These are phyloP conservation scores for Escallonia rubra DNA, from an alignment of 129 eudicot genomes.

Conservation along the genomic window DNA sequence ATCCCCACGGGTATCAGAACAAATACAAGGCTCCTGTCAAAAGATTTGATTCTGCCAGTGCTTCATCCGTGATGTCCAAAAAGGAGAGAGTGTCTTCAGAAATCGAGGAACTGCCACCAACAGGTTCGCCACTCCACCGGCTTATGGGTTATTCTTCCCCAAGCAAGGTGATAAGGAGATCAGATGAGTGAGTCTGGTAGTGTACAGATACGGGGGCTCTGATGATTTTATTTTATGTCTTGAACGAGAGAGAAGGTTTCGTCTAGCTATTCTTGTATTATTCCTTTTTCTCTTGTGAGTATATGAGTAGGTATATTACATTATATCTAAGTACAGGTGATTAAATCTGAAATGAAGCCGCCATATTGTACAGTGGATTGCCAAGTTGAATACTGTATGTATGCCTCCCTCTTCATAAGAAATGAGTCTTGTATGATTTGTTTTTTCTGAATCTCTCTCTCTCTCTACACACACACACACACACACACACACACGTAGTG, in stretches of 20 bases:
- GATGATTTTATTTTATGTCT: no score
- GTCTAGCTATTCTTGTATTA: no score
- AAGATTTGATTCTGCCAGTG: slow-evolving; percentile 23
- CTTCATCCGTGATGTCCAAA: slow-evolving; percentile 25
- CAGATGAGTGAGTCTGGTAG: no score
- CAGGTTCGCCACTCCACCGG: slow-evolving; percentile 68
- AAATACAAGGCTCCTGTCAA: slow-evolving; percentile 9
- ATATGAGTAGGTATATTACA: no score
- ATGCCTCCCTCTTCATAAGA: not conserved
- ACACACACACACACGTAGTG: no score
- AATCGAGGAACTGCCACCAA: slow-evolving; percentile 47
- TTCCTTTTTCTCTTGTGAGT: no score
- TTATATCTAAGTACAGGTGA: no score
- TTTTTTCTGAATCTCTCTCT: no score
- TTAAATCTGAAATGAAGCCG: no score
- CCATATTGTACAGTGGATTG: not conserved
- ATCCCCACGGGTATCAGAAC: slow-evolving; percentile 6
- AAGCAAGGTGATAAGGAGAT: slow-evolving; percentile 46
- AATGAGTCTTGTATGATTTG: not conserved
- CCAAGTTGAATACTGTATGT: not conserved
- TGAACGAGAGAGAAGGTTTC: no score
- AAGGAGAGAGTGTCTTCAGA: slow-evolving; percentile 33
- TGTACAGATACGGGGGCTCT: no score
- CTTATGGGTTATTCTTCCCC: slow-evolving; percentile 90
- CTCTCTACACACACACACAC: no score